These are phyloP conservation scores for Trichoderma harzianum DNA, from an alignment of 2,329 filamentous ascomycete species.

Conservation along the genomic window DNA sequence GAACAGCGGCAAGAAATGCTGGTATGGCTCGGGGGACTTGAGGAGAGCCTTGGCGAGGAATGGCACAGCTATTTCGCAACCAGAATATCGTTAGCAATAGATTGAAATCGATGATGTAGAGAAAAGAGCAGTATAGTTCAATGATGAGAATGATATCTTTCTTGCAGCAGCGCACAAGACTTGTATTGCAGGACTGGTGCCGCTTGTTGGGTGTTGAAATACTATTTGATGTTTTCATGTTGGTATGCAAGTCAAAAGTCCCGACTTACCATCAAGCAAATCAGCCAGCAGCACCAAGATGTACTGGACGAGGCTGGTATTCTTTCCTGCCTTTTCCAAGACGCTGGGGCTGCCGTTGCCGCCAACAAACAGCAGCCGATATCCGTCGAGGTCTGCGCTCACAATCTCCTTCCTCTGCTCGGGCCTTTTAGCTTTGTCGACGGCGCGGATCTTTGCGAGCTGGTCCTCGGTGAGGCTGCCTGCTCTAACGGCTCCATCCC, in stretches of 20 bases:
- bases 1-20: conserved; percentile 79
- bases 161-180: background rate
- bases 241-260: background rate
- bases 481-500: conserved; percentile 92
- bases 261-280: conserved; percentile 71
- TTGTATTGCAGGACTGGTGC: background rate
- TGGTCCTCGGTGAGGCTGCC: conserved; percentile 93
- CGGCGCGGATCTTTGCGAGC: conserved; percentile 90
- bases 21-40: conserved; percentile 72
- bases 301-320: conserved; percentile 90
- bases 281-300: conserved; percentile 87
- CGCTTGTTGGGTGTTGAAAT: background rate
- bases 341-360: conserved; percentile 66
- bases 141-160: background rate
- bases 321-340: conserved; percentile 79
- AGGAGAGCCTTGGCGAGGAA: conserved; percentile 73
- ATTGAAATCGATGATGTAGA: background rate
- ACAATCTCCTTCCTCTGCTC: conserved; percentile 83
- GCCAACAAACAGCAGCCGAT: conserved; percentile 76
- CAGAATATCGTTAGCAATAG: background rate
- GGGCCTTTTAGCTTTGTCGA: conserved; percentile 86
- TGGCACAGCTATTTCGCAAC: conserved; percentile 62
- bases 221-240: background rate
- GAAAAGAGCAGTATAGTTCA: background rate
- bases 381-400: conserved; percentile 75